These are phyloP conservation scores for Selenicereus undatus DNA, from an alignment of 148 eudicot species.

Conservation along the genomic window DNA sequence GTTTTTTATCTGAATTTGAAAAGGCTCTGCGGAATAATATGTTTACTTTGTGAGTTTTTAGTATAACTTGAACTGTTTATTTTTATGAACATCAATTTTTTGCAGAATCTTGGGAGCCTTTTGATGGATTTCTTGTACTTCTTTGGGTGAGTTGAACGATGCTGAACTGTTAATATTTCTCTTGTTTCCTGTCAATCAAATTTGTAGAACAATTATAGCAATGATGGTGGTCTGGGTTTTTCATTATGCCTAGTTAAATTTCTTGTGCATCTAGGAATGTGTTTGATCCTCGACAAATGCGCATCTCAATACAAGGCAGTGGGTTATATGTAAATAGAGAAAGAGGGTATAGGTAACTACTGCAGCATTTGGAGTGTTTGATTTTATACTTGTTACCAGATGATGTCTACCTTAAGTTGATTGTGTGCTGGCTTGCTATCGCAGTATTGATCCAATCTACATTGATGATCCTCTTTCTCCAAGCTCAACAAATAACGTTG, in stretches of 20 bases:
- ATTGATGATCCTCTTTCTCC: slow-evolving; percentile 95
- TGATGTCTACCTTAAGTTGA: slow-evolving; percentile 10
- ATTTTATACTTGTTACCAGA: slow-evolving; percentile 9
- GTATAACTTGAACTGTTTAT: slow-evolving; percentile 13
- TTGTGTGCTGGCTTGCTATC: slow-evolving; percentile 16
- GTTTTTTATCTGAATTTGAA: too few species aligned
- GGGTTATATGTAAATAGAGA: slow-evolving; percentile 90
- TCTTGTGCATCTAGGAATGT: slow-evolving; percentile 60
- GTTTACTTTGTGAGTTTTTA: neutral
- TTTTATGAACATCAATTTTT: slow-evolving; percentile 17
- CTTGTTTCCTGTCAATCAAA: slow-evolving; percentile 12
- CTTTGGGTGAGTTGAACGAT: slow-evolving; percentile 70
- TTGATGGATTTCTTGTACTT: slow-evolving; percentile 95
- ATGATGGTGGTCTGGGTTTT: slow-evolving; percentile 4
- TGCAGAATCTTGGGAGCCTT: slow-evolving; percentile 85
- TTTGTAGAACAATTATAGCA: neutral
- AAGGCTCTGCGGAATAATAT: too few species aligned
- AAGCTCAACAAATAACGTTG: slow-evolving; percentile 69
- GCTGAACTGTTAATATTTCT: neutral
- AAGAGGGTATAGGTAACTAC: slow-evolving; percentile 72
- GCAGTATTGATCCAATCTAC: slow-evolving; percentile 92
- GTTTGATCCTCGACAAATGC: slow-evolving; percentile 99
- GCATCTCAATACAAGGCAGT: slow-evolving; percentile 89
- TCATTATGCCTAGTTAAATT: slow-evolving; percentile 5
- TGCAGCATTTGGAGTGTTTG: slow-evolving; percentile 5